Percentiles rank a stretch among this genome's conserved stretches.
phyloP scores from a whole-genome alignment of 164 flowering plant genomes.

The Brasenia schreberi region DNA sequence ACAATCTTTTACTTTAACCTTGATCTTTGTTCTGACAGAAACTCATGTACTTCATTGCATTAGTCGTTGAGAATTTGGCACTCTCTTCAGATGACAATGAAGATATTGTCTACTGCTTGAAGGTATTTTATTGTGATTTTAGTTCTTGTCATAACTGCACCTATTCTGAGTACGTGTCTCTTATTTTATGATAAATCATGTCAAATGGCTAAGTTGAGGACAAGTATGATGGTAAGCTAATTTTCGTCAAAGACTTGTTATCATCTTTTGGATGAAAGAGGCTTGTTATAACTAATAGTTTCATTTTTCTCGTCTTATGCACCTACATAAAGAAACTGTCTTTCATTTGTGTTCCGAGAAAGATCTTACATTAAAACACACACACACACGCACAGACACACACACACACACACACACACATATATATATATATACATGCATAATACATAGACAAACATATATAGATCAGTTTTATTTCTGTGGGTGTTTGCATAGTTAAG shows the following conservation, averaged over 20 bases:
- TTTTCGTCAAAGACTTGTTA: too few species aligned
- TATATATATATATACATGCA: too few species aligned
- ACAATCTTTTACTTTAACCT: background rate
- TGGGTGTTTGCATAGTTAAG: background rate
- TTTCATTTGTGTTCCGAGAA: too few species aligned
- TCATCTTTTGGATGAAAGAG: too few species aligned
- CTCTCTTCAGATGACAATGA: slow-evolving; percentile 86
- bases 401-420: background rate
- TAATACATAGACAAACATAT: too few species aligned
- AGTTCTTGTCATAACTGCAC: background rate
- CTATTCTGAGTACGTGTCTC: too few species aligned
- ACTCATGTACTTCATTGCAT: slow-evolving; percentile 69
- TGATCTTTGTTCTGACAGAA: slow-evolving; percentile 44
- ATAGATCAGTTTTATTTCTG: background rate
- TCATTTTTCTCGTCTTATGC: too few species aligned
- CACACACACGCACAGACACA: background rate
- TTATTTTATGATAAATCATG: too few species aligned
- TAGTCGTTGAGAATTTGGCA: slow-evolving; percentile 82
- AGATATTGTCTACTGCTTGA: slow-evolving; percentile 86
- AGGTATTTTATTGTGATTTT: slow-evolving; percentile 32
- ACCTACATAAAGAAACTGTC: too few species aligned
- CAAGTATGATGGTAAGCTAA: too few species aligned
- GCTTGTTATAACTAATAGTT: too few species aligned
- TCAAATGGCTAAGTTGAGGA: too few species aligned
- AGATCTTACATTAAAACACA: background rate